Evolutionary conservation across 257 asterid genomes (phyloP).

Genomic region (Scutellaria baicalensis): DNA sequence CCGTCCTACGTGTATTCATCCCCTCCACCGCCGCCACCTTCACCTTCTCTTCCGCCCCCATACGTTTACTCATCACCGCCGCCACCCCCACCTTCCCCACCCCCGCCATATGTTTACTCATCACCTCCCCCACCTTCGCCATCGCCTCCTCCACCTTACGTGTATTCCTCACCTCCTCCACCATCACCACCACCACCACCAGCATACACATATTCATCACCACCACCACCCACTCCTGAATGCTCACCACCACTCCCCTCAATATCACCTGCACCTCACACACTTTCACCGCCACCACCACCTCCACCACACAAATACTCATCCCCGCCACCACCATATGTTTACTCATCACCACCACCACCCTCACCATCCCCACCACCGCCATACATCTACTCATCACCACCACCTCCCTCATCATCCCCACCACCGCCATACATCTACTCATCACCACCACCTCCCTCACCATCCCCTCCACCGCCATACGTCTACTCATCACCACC

Average conservation of each 20-base stretch:
- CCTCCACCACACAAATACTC: conserved; percentile 37
- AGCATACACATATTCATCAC: conserved; percentile 17
- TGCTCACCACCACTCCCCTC: conserved; percentile 37
- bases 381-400: not conserved
- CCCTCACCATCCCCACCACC: conserved; percentile 13
- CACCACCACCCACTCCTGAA: conserved; percentile 18
- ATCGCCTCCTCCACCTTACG: conserved; percentile 24
- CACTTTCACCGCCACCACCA: conserved; percentile 20
- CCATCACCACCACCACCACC: conserved; percentile 29
- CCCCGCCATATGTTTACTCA: conserved; percentile 24
- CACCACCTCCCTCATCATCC: conserved; percentile 4
- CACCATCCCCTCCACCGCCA: conserved; percentile 17
- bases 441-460: conserved; percentile 18
- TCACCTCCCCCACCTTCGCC: conserved; percentile 37
- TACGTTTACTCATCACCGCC: conserved; percentile 24
- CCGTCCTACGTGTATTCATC: conserved; percentile 11
- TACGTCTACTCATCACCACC: conserved; percentile 18
- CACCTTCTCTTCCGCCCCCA: conserved; percentile 17
- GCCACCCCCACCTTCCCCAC: conserved; percentile 18
- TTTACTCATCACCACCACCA: conserved; percentile 35
- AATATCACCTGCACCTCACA: conserved; percentile 12
- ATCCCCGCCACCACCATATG: conserved; percentile 27
- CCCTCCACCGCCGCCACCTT: conserved; percentile 23
- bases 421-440: conserved; percentile 21
- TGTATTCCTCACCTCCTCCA: conserved; percentile 37